Base-by-base conservation (phyloP, 2,329 filamentous ascomycete genomes). In the Hypomyces rosellus region DNA sequence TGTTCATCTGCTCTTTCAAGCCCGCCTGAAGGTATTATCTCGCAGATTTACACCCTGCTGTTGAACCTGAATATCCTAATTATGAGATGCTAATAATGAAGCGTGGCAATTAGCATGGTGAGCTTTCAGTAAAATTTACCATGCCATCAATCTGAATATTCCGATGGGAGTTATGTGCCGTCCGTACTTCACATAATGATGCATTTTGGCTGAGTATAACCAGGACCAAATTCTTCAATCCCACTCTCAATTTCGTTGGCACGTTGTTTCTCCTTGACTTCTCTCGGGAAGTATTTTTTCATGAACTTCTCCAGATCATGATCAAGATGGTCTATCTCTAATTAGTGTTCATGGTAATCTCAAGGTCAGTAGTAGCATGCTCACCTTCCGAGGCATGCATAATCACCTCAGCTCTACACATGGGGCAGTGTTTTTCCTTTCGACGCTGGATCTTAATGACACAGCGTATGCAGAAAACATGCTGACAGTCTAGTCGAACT, bases 401-500 rank as follows among this genome's bases (percentile, higher is more conserved):
- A 11, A 95, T 80, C 0, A 84, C 86, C 51, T 84, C 77, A 15
- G 81, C 77, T 51, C 90, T 77, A 64, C 89, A 95, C 48, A 93
- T 72, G 0, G 89, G 89, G 62, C 89, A 95, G 46, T 80, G 73
- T 36, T 77, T 76, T 62, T 86, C 82, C 53, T 77, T 75, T 37
- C 81, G 79, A 42, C 82, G 81, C 64, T 93, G 89, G 70, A 95
- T 81, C 59, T 88, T 82, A 55, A 95, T 83, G 45, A 92, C 76
- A 63, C 89, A 95, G 3, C 87, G 77, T 50, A 93, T 92, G 69
- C 89, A 95, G 62, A 92, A 91, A 13, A 91, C 71, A 57, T 93
- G 88, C 25, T 77, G 71, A 65, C 89, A 95, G 13, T 78, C 76
- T 34, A 95, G 74, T 20, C 84, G 80, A n/a, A 95, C 81, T 0